phyloP scores from a whole-genome alignment of 805 yeast genomes.

The Candida pseudofarinosa region DNA sequence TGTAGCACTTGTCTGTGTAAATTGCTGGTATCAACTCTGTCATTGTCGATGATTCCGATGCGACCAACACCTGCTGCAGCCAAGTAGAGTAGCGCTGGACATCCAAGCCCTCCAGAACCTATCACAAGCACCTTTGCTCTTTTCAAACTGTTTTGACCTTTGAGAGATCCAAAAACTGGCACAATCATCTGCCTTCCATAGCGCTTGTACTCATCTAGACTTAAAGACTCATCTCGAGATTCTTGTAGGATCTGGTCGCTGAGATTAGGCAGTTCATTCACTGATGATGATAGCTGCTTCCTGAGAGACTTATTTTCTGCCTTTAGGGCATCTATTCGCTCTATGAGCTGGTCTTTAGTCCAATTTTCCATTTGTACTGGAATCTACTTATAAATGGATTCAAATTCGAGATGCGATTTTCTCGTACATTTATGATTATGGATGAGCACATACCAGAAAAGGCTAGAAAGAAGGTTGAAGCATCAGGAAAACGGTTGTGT shows the following conservation, averaged over 20 bases:
- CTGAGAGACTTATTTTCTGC: conserved; percentile 12
- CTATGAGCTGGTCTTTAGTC: conserved; percentile 17
- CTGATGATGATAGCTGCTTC: background rate
- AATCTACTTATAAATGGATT: background rate
- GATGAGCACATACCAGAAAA: no score
- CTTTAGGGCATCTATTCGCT: conserved; percentile 16
- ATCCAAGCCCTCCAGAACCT: conserved; percentile 97
- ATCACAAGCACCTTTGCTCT: conserved; percentile 63
- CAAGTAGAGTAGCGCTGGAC: conserved; percentile 82
- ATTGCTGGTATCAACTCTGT: conserved; percentile 78
- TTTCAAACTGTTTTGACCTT: conserved; percentile 55
- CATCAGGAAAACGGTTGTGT: no score
- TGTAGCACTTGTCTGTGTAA: conserved; percentile 89
- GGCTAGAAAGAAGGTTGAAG: no score
- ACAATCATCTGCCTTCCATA: conserved; percentile 97
- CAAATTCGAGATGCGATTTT: background rate
- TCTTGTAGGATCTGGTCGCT: background rate
- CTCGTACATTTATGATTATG: no score
- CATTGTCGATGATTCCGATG: conserved; percentile 86
- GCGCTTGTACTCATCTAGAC: conserved; percentile 67
- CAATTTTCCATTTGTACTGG: background rate
- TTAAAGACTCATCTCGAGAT: conserved; percentile 12
- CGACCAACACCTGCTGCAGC: conserved; percentile 85
- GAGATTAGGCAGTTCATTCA: background rate
- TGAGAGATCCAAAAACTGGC: conserved; percentile 59